phyloP scores from a whole-genome alignment of 2,329 filamentous ascomycete species.

The Penicillium sp. region DNA sequence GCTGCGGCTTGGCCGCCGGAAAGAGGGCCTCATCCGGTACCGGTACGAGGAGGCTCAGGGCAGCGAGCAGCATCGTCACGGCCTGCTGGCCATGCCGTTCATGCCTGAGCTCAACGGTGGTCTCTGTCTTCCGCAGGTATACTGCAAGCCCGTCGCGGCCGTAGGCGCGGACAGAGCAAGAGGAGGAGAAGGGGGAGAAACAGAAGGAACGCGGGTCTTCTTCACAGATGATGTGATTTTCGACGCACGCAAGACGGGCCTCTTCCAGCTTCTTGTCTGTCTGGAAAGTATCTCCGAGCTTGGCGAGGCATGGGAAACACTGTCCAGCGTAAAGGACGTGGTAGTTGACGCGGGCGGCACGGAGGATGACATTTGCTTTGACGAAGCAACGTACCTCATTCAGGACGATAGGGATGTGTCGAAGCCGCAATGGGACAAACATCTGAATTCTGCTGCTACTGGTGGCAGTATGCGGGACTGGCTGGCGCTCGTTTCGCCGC shows the following conservation, averaged over 20 bases:
- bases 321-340: not conserved
- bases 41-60: slow-evolving; percentile 13
- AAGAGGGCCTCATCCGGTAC: slow-evolving; percentile 37
- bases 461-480: too few species aligned
- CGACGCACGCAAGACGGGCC: slow-evolving; percentile 25
- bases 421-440: too few species aligned
- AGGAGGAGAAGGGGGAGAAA: too few species aligned
- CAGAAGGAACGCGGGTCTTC: slow-evolving; percentile 3
- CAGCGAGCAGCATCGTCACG: too few species aligned
- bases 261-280: slow-evolving; percentile 34
- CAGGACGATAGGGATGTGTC: too few species aligned
- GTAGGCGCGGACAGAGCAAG: not conserved
- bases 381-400: too few species aligned
- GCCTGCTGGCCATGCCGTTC: slow-evolving; percentile 36
- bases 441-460: too few species aligned
- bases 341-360: not conserved
- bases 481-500: too few species aligned
- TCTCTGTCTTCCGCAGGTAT: slow-evolving; percentile 39
- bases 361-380: not conserved
- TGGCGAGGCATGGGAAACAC: too few species aligned
- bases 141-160: slow-evolving; percentile 25
- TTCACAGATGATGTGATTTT: slow-evolving; percentile 45
- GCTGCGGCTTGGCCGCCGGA: slow-evolving; percentile 35
- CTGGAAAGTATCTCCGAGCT: too few species aligned
- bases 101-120: slow-evolving; percentile 36